Base-by-base conservation (phyloP, 805 yeast genomes). In the Metschnikowia reukaufii region DNA sequence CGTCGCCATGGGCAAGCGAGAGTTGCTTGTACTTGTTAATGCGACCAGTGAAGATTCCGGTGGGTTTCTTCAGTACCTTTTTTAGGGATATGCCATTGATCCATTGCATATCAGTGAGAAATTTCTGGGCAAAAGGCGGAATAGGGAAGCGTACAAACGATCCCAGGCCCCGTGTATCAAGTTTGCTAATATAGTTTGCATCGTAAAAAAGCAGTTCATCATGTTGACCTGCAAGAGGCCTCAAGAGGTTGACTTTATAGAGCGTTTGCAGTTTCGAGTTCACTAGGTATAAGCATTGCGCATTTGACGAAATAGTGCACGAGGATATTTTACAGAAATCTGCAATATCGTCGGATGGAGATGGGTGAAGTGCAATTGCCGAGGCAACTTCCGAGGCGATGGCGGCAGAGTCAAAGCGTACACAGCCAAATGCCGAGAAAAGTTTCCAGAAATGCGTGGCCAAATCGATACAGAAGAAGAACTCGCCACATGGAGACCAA, bases 401-500 rank as follows among this genome's bases (percentile, higher is more conserved):
- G 15, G 17, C 38, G 12, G 47, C 41, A 20, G 72, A 63, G 44
- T 62, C 63, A 48, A 68, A 70, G 5, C 60, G 49, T 4, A 50
- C 44, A 25, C 60, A 56, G 2, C 76, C 76, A 48, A 70, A 69
- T 48, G 62, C 64, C 4, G 74, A 63, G 32, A 58, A 50, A 15
- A 70, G 50, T 15, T 58, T 54, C 75, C 75, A 72, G 32, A 44
- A 41, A 1, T 63, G 63, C 18, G 61, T 48, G 6, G 44, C 32
- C 3, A 42, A 29, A 45, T 60, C 55, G 6, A 61, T 47, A 5
- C 59, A 23, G 10, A 55, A 45, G 36, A 70, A 67, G 45, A 63
- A 70, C 17, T 54, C 56, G 3, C 76, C 77, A 48, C 67, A 60
- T 1, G 69, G 61, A 1, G 76, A 60, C 76, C 76, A 72, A 7